A percentile compares a stretch with the other conserved stretches of the same genome.
These are phyloP conservation scores for Aspergillus texensis DNA, from an alignment of 2,329 filamentous ascomycete species.

Conservation along the genomic window DNA sequence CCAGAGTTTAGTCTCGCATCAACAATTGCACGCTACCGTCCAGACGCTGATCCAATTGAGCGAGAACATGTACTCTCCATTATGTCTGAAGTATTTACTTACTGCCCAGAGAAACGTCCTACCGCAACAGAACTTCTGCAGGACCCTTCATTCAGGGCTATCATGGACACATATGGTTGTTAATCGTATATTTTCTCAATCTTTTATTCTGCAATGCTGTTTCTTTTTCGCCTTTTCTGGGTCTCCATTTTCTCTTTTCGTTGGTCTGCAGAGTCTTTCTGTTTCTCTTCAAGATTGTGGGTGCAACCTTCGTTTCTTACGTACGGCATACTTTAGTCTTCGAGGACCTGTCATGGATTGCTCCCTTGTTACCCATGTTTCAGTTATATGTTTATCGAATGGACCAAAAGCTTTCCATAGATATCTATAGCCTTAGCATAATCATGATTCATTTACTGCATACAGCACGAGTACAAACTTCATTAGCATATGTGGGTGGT, in stretches of 20 bases:
- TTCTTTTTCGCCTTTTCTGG: not conserved
- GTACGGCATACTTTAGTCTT: too few relatives aligned
- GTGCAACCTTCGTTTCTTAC: too few relatives aligned
- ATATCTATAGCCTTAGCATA: too few relatives aligned
- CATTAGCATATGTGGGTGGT: too few relatives aligned
- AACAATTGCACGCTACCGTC: slow-evolving; percentile 18
- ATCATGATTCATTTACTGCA: too few relatives aligned
- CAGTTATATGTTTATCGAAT: too few relatives aligned
- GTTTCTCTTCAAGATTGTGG: too few relatives aligned
- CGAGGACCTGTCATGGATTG: too few relatives aligned
- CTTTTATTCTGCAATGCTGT: slow-evolving; percentile 3
- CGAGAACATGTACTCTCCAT: slow-evolving; percentile 24
- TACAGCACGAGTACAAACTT: too few relatives aligned
- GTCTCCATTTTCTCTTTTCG: not conserved
- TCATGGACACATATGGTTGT: slow-evolving; percentile 32
- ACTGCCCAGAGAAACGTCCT: slow-evolving; percentile 25
- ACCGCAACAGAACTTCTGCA: slow-evolving; percentile 30
- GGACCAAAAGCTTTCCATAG: too few relatives aligned
- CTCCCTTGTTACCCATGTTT: too few relatives aligned
- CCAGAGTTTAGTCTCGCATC: slow-evolving; percentile 11
- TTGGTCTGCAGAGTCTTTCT: too few relatives aligned
- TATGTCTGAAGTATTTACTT: slow-evolving; percentile 29
- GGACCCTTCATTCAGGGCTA: slow-evolving; percentile 31
- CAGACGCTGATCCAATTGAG: slow-evolving; percentile 26
- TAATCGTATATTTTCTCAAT: not conserved